These are phyloP conservation scores for Sugiyamaella valdiviana DNA, from an alignment of 805 yeast genomes.

Conservation along the genomic window DNA sequence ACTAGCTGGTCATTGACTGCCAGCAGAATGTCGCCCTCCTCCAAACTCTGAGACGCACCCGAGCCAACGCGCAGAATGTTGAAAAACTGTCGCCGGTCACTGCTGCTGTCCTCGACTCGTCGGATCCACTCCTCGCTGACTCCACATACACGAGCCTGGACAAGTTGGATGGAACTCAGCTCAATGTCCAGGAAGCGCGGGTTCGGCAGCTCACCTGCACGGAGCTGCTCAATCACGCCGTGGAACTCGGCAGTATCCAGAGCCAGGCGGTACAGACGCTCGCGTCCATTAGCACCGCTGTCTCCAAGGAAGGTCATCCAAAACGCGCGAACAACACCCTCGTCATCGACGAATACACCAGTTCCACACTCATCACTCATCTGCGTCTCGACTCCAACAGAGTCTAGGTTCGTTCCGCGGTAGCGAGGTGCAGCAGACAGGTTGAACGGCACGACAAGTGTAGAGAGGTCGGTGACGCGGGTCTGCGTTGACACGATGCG, in stretches of 20 bases:
- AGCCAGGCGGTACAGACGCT: conserved; percentile 65
- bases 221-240: conserved; percentile 50
- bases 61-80: conserved; percentile 62
- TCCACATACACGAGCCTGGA: conserved; percentile 78
- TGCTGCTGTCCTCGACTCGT: conserved; percentile 54
- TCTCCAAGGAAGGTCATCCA: conserved; percentile 86
- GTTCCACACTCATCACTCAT: conserved; percentile 67
- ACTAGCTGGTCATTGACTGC: conserved; percentile 62
- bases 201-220: conserved; percentile 44
- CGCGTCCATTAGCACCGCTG: conserved; percentile 45
- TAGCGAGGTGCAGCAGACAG: conserved; percentile 62
- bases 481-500: conserved; percentile 71
- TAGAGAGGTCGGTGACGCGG: conserved; percentile 66
- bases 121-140: conserved; percentile 80
- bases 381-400: conserved; percentile 66
- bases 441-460: conserved; percentile 66
- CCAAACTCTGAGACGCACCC: conserved; percentile 29
- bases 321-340: conserved; percentile 74
- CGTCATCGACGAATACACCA: conserved; percentile 69
- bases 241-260: conserved; percentile 64
- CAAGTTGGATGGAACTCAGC: conserved; percentile 58
- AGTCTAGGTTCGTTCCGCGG: conserved; percentile 78
- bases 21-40: conserved; percentile 69
- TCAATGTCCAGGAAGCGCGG: conserved; percentile 72
- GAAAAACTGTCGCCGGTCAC: conserved; percentile 67